A percentile compares a stretch with the other conserved stretches of the same genome.
Conservation (phyloP, 2,329 filamentous ascomycete genomes). For the Thielaviopsis punctulata region DNA sequence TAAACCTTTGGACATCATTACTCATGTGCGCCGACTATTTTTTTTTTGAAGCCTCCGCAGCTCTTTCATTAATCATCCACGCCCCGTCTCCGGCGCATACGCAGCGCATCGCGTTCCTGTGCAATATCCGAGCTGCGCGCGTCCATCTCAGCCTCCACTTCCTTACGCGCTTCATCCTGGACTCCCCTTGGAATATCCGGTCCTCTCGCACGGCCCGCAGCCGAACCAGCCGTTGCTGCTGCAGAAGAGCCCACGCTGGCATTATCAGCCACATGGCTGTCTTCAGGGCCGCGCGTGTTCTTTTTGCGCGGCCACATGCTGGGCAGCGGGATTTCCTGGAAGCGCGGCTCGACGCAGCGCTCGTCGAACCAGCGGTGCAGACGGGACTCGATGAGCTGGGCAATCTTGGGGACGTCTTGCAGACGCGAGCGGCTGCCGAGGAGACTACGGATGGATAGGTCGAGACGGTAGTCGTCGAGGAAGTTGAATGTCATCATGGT, state of each 20-base stretch:
- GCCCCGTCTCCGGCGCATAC: constrained; percentile 22
- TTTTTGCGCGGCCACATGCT: constrained; percentile 71
- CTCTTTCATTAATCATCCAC: constrained; percentile 18
- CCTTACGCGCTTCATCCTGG: constrained; percentile 12
- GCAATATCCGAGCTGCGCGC: constrained; percentile 18
- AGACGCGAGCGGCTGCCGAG: constrained; percentile 64
- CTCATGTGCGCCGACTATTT: background rate
- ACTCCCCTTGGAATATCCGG: background rate
- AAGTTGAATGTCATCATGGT: constrained; percentile 94
- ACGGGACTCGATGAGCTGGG: constrained; percentile 62
- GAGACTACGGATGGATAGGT: constrained; percentile 64
- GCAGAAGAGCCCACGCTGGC: constrained; percentile 31
- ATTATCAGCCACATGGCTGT: constrained; percentile 23
- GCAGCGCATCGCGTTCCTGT: constrained; percentile 17
- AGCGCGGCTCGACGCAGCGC: constrained; percentile 66
- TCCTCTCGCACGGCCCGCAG: background rate
- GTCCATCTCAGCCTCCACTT: constrained; percentile 34
- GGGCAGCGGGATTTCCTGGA: constrained; percentile 72
- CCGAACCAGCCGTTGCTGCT: constrained; percentile 19
- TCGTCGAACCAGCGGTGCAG: constrained; percentile 82
- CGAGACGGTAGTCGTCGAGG: constrained; percentile 69
- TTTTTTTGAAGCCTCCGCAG: no score
- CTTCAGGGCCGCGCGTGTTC: constrained; percentile 60
- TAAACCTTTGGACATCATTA: no score
- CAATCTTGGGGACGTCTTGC: constrained; percentile 78